Base-by-base conservation (phyloP, 1,284 basidiomycete species). In the Apiotrichum montevideense region DNA sequence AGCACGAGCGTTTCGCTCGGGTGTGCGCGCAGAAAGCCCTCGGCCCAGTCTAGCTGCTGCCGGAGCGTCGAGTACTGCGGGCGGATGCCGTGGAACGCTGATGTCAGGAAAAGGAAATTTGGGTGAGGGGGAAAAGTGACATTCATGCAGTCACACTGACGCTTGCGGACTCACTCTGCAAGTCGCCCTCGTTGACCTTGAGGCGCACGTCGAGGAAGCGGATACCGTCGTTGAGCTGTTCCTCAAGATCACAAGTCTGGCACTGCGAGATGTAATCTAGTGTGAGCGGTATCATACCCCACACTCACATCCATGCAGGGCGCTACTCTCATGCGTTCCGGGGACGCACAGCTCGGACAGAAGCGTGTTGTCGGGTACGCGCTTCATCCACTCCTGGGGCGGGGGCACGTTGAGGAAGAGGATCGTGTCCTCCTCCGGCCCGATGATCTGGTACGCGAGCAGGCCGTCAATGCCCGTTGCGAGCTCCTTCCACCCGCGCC, bases 191-290 rank as follows among this genome's bases (percentile, higher is more conserved):
- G 46, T 86, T 78, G 46, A 88, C 82, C 11, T 87, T 80, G 8
- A 94, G 82, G 1, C 90, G 84, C 51, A 95, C 79, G 66, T 95
- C 91, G 43, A 93, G 69, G 52, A 88, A 82, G 4, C 90, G 85
- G 56, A 93, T 85, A 1, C 88, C 76, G 35, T 75, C 74, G 2
- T 55, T 41, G 10, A 78, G 64, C 63, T 78, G 76, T n/a, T 68
- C 64, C 4, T 51, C 56, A 14, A 75, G n/a, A 49, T 43, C 60
- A 0, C 67, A 64, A 34, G 74, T 67, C 55, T 77, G 77, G 55
- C 77, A 78, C 57, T 77, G 71, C 1, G 71, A 73, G 35, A 75
- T 66, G 2, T 71, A 73, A 54, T 55, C 69, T 70, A 46, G 7
- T 5, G 33, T 51, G n/a, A 53, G 37, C 29, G 29, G 10, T 6